Evolutionary conservation across 805 yeast species (phyloP).

Genomic region (Candida michaelii): DNA sequence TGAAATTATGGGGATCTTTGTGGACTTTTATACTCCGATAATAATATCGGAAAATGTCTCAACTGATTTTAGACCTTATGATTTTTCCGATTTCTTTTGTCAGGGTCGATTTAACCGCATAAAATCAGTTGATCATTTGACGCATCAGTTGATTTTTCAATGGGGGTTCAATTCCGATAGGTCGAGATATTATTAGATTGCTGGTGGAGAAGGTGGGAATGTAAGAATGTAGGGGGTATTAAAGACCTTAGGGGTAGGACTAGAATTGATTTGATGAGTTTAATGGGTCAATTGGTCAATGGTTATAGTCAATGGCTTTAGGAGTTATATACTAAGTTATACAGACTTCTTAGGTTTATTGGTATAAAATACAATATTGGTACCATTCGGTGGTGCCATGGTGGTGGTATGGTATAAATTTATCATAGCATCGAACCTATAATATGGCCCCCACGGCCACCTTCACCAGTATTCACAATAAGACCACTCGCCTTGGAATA

Average conservation of each 20-base stretch:
- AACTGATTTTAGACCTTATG: constrained; percentile 2
- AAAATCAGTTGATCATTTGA: constrained; percentile 8
- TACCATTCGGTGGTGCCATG: too few species aligned
- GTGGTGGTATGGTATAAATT: too few species aligned
- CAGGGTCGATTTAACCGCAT: constrained; percentile 8
- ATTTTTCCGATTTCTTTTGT: not conserved
- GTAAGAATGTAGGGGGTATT: not conserved
- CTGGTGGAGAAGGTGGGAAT: too few species aligned
- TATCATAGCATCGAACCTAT: too few species aligned
- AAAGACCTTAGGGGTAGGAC: not conserved
- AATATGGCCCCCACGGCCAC: too few species aligned
- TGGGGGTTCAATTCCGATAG: not conserved
- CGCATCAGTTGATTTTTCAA: constrained; percentile 10
- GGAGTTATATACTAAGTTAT: too few species aligned
- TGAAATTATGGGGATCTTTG: not conserved
- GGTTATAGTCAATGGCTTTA: too few species aligned
- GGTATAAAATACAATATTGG: too few species aligned
- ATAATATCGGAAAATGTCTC: constrained; percentile 1
- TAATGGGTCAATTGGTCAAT: too few species aligned
- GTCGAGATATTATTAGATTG: not conserved
- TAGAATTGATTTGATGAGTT: too few species aligned
- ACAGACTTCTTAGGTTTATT: too few species aligned
- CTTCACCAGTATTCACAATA: too few species aligned
- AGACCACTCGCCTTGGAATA: not conserved
- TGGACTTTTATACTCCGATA: not conserved